These are phyloP conservation scores for Termitomyces sp. DNA, from an alignment of 768 basidiomycete species.

Conservation along the genomic window DNA sequence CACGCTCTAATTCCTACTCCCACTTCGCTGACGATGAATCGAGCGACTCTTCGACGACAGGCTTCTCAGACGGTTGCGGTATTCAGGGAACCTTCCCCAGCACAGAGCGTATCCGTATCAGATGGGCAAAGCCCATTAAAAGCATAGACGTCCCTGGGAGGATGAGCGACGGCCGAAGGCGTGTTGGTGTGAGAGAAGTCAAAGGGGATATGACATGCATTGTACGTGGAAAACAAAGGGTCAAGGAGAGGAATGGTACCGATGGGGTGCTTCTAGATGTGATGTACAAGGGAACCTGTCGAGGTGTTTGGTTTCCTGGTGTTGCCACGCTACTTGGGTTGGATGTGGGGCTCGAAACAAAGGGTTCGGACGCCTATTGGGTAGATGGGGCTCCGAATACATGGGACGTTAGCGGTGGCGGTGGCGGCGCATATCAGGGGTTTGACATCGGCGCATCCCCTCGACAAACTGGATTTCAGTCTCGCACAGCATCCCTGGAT, in stretches of 20 bases:
- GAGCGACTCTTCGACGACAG: constrained; percentile 60
- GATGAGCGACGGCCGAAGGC: constrained; percentile 50
- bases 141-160: constrained; percentile 39
- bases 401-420: constrained; percentile 64
- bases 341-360: constrained; percentile 68
- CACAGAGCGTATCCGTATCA: constrained; percentile 68
- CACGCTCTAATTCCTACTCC: constrained; percentile 58
- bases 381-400: constrained; percentile 41
- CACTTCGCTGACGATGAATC: constrained; percentile 83
- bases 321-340: constrained; percentile 79
- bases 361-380: constrained; percentile 70
- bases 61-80: constrained; percentile 57
- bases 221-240: constrained; percentile 48
- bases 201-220: constrained; percentile 64
- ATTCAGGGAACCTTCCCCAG: constrained; percentile 80
- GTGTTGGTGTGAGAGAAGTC: constrained; percentile 67
- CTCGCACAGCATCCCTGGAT: constrained; percentile 50
- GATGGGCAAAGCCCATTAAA: constrained; percentile 71
- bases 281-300: constrained; percentile 71
- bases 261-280: constrained; percentile 63
- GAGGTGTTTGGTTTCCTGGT: constrained; percentile 78
- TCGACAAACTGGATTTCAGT: constrained; percentile 21
- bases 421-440: constrained; percentile 67
- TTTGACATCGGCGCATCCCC: constrained; percentile 52
- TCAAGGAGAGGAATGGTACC: constrained; percentile 28